Evolutionary conservation across 176 grass and related monocot species (phyloP).

Genomic region (Ensete ventricosum): DNA sequence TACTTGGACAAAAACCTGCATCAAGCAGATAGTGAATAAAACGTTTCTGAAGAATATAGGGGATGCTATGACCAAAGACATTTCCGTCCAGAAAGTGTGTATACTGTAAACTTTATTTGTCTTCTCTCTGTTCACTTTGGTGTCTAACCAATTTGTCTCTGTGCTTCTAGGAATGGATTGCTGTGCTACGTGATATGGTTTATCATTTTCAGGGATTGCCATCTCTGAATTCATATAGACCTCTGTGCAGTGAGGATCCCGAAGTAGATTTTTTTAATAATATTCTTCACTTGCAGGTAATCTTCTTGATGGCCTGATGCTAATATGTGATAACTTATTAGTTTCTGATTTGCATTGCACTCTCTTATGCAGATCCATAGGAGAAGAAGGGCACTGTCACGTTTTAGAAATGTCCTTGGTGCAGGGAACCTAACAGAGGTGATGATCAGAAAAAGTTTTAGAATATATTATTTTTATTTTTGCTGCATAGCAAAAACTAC

Average conservation of each 20-base stretch:
- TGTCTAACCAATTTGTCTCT: conserved; percentile 2
- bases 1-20: conserved; percentile 42
- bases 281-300: conserved; percentile 95
- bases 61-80: conserved; percentile 65
- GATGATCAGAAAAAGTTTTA: conserved; percentile 13
- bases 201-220: conserved; percentile 50
- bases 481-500: not conserved
- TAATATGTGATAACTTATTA: not conserved
- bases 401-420: conserved; percentile 53
- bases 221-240: conserved; percentile 56
- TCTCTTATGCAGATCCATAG: conserved; percentile 52
- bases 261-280: conserved; percentile 93
- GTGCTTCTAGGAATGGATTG: conserved; percentile 78
- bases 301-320: not conserved
- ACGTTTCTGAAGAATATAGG: conserved; percentile 78
- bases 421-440: conserved; percentile 75
- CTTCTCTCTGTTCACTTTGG: not conserved
- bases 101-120: conserved; percentile 16
- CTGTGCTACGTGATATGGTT: conserved; percentile 73
- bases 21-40: conserved; percentile 64
- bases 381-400: conserved; percentile 74
- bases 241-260: conserved; percentile 72
- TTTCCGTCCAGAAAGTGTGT: conserved; percentile 68
- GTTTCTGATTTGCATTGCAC: not conserved
- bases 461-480: not conserved